phyloP scores from a whole-genome alignment of 805 yeast species.

The Schwanniomyces occidentalis region DNA sequence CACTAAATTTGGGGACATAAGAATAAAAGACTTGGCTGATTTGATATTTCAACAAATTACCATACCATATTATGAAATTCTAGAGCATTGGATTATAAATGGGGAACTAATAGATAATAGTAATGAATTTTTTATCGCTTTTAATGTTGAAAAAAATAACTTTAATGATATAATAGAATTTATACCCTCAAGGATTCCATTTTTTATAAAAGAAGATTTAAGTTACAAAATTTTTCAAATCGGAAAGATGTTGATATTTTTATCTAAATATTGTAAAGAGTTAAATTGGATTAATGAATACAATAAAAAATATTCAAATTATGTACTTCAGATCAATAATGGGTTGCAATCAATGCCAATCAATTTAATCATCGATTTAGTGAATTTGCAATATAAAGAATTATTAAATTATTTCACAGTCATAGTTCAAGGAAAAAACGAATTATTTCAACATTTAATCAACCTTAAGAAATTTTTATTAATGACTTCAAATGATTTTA shows the following conservation, averaged over 20 bases:
- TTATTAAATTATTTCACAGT: slow-evolving; percentile 52
- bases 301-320: slow-evolving; percentile 31
- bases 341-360: slow-evolving; percentile 37
- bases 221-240: slow-evolving; percentile 56
- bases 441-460: slow-evolving; percentile 53
- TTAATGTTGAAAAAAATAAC: slow-evolving; percentile 27
- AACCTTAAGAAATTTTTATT: slow-evolving; percentile 67
- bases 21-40: slow-evolving; percentile 44
- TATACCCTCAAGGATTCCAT: slow-evolving; percentile 44
- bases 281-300: slow-evolving; percentile 59
- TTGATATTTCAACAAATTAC: slow-evolving; percentile 47
- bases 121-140: slow-evolving; percentile 63
- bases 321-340: slow-evolving; percentile 28
- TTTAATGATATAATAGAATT: slow-evolving; percentile 36
- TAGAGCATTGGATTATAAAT: slow-evolving; percentile 65
- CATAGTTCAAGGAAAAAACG: slow-evolving; percentile 49
- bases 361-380: slow-evolving; percentile 33
- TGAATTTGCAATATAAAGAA: slow-evolving; percentile 49
- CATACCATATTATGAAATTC: slow-evolving; percentile 59
- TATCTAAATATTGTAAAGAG: slow-evolving; percentile 67
- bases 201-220: slow-evolving; percentile 36
- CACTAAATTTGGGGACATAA: slow-evolving; percentile 63
- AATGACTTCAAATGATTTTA: slow-evolving; percentile 79
- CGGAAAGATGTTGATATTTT: slow-evolving; percentile 70
- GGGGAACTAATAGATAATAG: slow-evolving; percentile 60